Evolutionary conservation across 2,329 filamentous ascomycete species (phyloP), one percentile per base, ranked within the genome.

Genomic region (Achaetomium macrosporum): DNA sequence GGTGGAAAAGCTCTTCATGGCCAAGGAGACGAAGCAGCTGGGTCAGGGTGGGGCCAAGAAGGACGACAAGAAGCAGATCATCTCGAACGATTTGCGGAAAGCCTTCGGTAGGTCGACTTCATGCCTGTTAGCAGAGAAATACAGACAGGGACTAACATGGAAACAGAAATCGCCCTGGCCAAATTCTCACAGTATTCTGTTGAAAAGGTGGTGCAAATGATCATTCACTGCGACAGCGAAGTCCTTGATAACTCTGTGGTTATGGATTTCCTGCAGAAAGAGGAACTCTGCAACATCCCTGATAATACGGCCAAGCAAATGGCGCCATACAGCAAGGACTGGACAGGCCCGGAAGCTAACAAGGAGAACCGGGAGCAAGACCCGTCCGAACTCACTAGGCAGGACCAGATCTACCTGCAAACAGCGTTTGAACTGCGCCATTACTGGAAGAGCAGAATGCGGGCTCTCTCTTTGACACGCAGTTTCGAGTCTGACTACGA

Each of bases 371-470:
- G 92, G 50, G 93, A 99, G 68, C 82, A 87, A 65, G 91, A 97
- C 69, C 92, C 92, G 1, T 71, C 69, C 6, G 93, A 99, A 66
- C 82, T 99, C 49, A 96, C 92, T 2, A 79, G 91, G 57, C 90
- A 97, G 69, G 93, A 99, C 72, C 92, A 97, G 71, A 88, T 99
- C 52, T 99, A 91, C 68, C 76, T 99, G 25, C 88, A 86, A 67
- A 97, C 93, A 5, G 89, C 92, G 1, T 97, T 87, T 64, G 93
- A 99, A 69, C 75, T 97, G 59, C 90, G 95, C 61, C 91, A 96
- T 68, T 99, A 99, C 73, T 99, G 93, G 93, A 96, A 96, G 77
- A 90, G 89, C 56, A 85, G 93, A 69, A 97, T 97, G 85, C 83
- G 93, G 61, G 93, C 93, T 36, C 78, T 99, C 60, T 79, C 85